Evolutionary conservation across 169 alveolate genomes (phyloP), one percentile per base, ranked within the genome.

Genomic region (Eimeria sp.): DNA sequence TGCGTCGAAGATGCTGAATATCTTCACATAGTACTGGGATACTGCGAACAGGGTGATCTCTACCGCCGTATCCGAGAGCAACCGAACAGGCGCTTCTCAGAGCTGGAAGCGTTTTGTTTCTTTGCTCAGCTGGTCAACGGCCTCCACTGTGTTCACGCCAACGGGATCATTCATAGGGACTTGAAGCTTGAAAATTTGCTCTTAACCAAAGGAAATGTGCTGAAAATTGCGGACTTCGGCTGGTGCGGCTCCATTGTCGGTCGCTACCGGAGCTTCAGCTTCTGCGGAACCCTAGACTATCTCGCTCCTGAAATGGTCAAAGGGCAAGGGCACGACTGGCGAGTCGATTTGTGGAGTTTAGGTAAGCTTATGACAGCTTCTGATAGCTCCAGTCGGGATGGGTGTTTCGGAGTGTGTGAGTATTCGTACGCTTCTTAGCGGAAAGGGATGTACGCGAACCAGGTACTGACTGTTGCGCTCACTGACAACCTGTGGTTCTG

Each of bases 211-310:
- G 95, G 98, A 68, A 95, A 94, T 46, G 95, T 97, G 40, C 97
- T 98, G 23, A 98, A 98, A 93, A 96, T 99, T 71, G 98, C 99
- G 40, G 99, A 99, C 95, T 98, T 99, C 95, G 99, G 99, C 13
- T 98, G 99, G 99, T 97, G 98, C 37, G 97, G 97, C 77, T 96
- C 97, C 43, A 83, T 95, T 76, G 80, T 88, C 6, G 97, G 97
- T 20, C 62, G 82, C 54, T 33, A 85, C 62, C 93, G 77, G 25
- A 98, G 99, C 95, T 96, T 95, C 56, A 98, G 99, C 66, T 99
- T 98, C 95, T 99, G 99, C 94, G 99, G 99, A 3, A 99, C 99
- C 8, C 97, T 98, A n/a, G 99, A 98, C 76, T 98, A 98, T 82
- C 95, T 98, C 43, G 99, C 99, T 0, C 99, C 99, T 43, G 99